Evolutionary conservation across 2,329 filamentous ascomycete species (phyloP), one percentile per base, ranked within the genome.

Genomic region (Lizonia empirigonia): DNA sequence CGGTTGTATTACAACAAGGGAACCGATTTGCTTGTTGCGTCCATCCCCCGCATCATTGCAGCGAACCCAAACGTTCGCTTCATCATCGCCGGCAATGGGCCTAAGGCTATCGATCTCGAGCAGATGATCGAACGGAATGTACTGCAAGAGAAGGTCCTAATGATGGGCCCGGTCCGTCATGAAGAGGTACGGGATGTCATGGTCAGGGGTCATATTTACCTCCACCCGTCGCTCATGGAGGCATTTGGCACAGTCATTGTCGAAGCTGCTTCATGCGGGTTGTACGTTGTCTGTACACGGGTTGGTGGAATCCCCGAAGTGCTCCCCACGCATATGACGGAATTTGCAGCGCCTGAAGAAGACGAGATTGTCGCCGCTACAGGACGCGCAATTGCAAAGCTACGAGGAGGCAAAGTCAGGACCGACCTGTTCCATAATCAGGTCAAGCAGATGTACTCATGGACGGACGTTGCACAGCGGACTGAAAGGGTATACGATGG

Each of bases 1-100:
- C 90, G 94, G 16, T 85, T 99, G 1, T 99, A 97, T 75, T 97
- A 97, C 76, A 99, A 99, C 76, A 99, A 99, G 73, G 94, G 94
- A 53, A 97, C 91, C 1, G 95, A 99, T 71, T 84, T 99, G 0
- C 83, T 99, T n/a, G 96, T 96, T 19, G 94, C 93, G 9, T 91
- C 91, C 4, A 96, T 99, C 45, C 94, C 94, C 0, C 87, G 92
- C 38, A 96, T 99, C 44, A 83, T 97, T 22, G 88, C 91, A 40
- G 85, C 86, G 12, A 90, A 99, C 69, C 89, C 91, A 1, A 95
- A 97, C 70, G 94, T 96, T 1, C 89, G 91, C 50, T 99, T 99
- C 75, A 90, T 99, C 67, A 97, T 99, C 61, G 94, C 91, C 22
- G 95, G 95, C 3, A 95, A 90, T 0, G 94, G 94, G 0, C 94